Percentiles rank a stretch among this genome's conserved stretches.
Evolutionary conservation across 371 early-diverging fungal genomes (phyloP).

Genomic region (Zopfochytrium polystomum): DNA sequence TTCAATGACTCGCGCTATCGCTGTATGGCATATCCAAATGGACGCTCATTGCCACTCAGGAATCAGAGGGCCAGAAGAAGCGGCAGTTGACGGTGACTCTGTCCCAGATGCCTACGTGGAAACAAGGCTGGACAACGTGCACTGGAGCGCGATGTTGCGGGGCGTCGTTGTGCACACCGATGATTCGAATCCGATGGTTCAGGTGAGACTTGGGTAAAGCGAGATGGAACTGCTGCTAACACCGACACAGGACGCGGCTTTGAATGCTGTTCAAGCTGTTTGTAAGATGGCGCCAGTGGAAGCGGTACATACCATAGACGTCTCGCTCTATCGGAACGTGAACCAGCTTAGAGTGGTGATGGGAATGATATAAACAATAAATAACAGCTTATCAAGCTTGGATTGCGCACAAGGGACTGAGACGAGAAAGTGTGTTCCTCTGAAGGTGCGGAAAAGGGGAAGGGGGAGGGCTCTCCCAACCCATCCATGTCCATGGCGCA

Average conservation of each 20-base stretch:
- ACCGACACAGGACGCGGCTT: background rate
- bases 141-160: constrained; percentile 43
- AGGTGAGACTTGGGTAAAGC: constrained; percentile 23
- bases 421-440: too few species aligned
- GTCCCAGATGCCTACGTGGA: constrained; percentile 26
- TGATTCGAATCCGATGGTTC: constrained; percentile 39
- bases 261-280: background rate
- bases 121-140: constrained; percentile 38
- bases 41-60: too few species aligned
- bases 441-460: too few species aligned
- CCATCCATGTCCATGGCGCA: too few species aligned
- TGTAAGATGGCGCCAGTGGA: background rate
- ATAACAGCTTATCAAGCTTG: too few species aligned
- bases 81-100: constrained; percentile 15
- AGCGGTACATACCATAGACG: background rate
- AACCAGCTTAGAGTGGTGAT: too few species aligned
- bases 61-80: background rate
- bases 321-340: too few species aligned
- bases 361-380: too few species aligned
- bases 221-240: background rate
- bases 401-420: too few species aligned
- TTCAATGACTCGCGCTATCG: constrained; percentile 20
- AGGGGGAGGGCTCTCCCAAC: too few species aligned
- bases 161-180: constrained; percentile 46
- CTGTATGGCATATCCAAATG: constrained; percentile 18